Evolutionary conservation across 208 protist genomes (phyloP).

Genomic region (Trypanosoma mega): DNA sequence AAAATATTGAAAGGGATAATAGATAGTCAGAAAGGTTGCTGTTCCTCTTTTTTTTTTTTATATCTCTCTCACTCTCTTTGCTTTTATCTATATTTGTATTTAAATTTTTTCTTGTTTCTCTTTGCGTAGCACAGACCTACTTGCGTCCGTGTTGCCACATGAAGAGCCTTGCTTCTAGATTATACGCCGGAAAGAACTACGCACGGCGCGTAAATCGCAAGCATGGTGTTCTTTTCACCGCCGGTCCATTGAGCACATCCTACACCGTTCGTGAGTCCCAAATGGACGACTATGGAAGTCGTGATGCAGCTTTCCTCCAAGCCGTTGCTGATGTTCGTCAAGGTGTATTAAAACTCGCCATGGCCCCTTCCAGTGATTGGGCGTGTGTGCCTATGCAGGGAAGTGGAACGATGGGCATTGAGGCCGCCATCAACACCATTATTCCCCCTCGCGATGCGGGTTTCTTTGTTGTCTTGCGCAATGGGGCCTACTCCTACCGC

Average conservation of each 20-base stretch:
- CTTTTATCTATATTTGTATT: slow-evolving; percentile 7
- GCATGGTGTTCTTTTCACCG: slow-evolving; percentile 55
- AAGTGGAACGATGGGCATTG: slow-evolving; percentile 59
- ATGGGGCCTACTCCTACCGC: slow-evolving; percentile 58
- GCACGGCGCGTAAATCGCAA: slow-evolving; percentile 25
- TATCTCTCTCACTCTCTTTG: slow-evolving; percentile 5
- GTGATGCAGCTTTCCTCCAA: slow-evolving; percentile 45
- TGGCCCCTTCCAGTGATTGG: slow-evolving; percentile 24
- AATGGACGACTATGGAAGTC: slow-evolving; percentile 58
- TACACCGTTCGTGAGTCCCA: slow-evolving; percentile 47
- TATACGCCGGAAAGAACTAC: slow-evolving; percentile 26
- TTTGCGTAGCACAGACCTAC: slow-evolving; percentile 12
- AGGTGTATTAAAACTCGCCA: slow-evolving; percentile 37
- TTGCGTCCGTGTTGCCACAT: slow-evolving; percentile 1
- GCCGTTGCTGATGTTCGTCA: slow-evolving; percentile 38
- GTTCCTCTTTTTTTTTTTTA: slow-evolving; percentile 7
- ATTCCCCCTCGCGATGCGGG: slow-evolving; percentile 23
- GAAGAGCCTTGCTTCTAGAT: neutral
- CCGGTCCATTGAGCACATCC: slow-evolving; percentile 48
- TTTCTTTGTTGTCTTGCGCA: slow-evolving; percentile 48
- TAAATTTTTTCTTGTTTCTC: slow-evolving; percentile 19
- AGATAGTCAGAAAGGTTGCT: neutral
- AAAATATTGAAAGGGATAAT: neutral
- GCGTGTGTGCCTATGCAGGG: slow-evolving; percentile 57
- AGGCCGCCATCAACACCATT: slow-evolving; percentile 44